Evolutionary conservation across 208 protist species (phyloP).

Genomic region (Wallacemonas sp.): DNA sequence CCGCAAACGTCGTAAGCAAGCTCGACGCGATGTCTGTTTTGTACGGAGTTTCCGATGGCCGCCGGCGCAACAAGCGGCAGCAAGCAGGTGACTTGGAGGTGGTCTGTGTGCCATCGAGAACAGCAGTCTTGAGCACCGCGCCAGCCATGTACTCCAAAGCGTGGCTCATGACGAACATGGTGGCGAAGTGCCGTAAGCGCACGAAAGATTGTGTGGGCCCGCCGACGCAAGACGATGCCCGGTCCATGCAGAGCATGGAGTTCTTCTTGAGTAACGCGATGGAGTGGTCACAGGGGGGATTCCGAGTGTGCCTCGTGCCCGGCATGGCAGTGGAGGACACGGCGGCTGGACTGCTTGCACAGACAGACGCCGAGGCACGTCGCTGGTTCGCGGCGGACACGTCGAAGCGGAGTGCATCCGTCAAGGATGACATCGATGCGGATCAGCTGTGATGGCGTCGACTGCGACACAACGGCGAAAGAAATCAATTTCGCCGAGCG

Average conservation of each 20-base stretch:
- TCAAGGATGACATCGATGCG: too few species aligned
- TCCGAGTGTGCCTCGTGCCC: constrained; percentile 26
- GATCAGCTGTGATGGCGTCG: too few species aligned
- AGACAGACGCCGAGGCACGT: too few species aligned
- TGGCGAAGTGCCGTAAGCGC: constrained; percentile 24
- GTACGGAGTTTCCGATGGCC: constrained; percentile 24
- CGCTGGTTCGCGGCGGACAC: too few species aligned
- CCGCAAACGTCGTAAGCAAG: constrained; percentile 2
- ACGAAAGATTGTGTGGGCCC: constrained; percentile 15
- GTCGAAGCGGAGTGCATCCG: too few species aligned
- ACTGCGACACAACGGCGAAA: too few species aligned
- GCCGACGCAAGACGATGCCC: constrained; percentile 4
- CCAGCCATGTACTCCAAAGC: constrained; percentile 32
- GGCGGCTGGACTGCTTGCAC: neutral
- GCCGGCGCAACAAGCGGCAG: constrained; percentile 22
- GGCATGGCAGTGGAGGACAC: constrained; percentile 14
- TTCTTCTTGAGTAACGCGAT: constrained; percentile 21
- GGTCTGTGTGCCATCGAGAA: constrained; percentile 28
- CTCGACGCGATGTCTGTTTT: constrained; percentile 18
- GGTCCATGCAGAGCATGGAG: constrained; percentile 20
- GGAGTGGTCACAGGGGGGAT: constrained; percentile 29
- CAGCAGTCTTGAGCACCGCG: constrained; percentile 13
- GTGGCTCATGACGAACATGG: constrained; percentile 28
- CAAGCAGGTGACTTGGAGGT: constrained; percentile 19
- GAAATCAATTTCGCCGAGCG: too few species aligned